Conservation (phyloP, 164 flowering plant species). For the Chimonanthus salicifolius region DNA sequence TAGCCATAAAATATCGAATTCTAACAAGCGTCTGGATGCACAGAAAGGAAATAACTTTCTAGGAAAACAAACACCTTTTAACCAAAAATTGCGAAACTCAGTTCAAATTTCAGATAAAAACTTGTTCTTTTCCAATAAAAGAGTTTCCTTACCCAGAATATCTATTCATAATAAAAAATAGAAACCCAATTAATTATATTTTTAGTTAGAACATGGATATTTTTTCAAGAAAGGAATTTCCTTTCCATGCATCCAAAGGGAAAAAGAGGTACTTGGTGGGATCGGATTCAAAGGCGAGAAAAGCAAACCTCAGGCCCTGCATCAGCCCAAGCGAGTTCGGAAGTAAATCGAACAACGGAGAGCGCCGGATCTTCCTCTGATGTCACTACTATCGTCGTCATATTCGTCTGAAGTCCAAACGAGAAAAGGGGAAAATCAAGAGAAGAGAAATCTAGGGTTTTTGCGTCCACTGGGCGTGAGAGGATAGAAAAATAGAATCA, state of each 20-base stretch:
- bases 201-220: too few relatives aligned
- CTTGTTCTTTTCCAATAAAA: neutral
- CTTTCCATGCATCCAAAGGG: neutral
- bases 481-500: too few relatives aligned
- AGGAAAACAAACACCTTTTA: too few relatives aligned
- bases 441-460: too few relatives aligned
- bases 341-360: slow-evolving; percentile 69
- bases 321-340: slow-evolving; percentile 95
- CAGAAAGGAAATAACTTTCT: too few relatives aligned
- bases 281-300: neutral
- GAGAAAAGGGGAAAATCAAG: too few relatives aligned
- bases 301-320: slow-evolving; percentile 85
- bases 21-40: too few relatives aligned
- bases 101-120: too few relatives aligned
- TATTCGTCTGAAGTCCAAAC: slow-evolving; percentile 7
- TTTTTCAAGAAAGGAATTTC: too few relatives aligned
- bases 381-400: slow-evolving; percentile 80
- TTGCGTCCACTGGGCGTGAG: too few relatives aligned
- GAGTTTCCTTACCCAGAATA: neutral
- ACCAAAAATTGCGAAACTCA: too few relatives aligned
- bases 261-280: neutral
- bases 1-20: too few relatives aligned
- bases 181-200: neutral
- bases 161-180: neutral
- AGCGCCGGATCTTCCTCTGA: slow-evolving; percentile 89